Percentiles rank a stretch among this genome's conserved stretches.
Evolutionary conservation across 768 basidiomycete species (phyloP).

Genomic region (Chalciporus pseudorubinellus): DNA sequence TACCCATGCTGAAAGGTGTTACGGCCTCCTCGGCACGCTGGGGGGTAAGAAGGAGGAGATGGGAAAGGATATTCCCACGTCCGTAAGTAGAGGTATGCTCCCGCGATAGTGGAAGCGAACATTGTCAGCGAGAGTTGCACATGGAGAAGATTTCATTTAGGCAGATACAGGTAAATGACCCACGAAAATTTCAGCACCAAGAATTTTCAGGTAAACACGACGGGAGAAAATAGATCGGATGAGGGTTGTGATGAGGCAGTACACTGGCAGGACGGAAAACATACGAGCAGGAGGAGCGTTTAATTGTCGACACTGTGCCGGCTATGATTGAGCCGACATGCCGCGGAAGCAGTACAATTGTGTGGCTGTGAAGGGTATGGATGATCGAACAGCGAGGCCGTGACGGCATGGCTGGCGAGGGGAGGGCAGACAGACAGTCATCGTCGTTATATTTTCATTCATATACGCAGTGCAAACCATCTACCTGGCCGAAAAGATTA

Average conservation of each 20-base stretch:
- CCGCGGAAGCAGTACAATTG: conserved; percentile 4
- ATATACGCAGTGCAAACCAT: background rate
- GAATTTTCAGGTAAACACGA: background rate
- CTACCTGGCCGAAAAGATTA: background rate
- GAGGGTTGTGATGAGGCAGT: background rate
- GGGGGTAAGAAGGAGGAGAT: background rate
- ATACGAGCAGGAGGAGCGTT: background rate
- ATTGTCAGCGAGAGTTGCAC: background rate
- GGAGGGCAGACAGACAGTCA: background rate
- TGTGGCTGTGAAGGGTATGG: background rate
- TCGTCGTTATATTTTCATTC: background rate
- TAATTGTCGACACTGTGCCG: background rate
- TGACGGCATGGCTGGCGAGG: background rate
- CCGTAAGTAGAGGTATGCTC: background rate
- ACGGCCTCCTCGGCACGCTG: background rate
- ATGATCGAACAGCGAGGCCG: background rate
- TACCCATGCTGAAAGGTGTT: background rate
- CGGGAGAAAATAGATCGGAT: background rate
- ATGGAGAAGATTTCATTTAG: background rate
- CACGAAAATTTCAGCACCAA: background rate
- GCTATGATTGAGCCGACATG: background rate
- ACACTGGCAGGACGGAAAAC: background rate
- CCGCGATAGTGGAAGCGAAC: background rate
- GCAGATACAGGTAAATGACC: background rate
- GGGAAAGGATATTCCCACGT: background rate